Evolutionary conservation across 768 basidiomycete species (phyloP).

Genomic region (Tricholoma terreum): DNA sequence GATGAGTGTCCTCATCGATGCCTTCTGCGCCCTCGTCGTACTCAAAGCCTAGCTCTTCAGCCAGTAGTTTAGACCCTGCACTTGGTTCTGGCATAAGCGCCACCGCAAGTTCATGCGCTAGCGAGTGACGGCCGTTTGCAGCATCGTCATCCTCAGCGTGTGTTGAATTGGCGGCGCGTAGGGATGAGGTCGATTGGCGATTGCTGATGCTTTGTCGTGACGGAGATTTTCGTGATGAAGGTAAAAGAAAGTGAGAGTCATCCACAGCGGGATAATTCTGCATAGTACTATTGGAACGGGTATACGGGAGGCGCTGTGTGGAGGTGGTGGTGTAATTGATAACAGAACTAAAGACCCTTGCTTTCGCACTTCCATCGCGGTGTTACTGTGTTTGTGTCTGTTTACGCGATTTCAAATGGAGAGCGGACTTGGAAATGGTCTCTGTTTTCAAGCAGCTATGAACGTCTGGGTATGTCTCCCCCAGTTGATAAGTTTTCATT

Average conservation of each 20-base stretch:
- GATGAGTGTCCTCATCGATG: conserved; percentile 50
- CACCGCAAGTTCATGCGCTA: conserved; percentile 84
- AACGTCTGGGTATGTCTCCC: conserved; percentile 34
- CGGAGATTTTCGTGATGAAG: conserved; percentile 33
- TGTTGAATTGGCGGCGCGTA: conserved; percentile 38
- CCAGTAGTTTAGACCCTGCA: conserved; percentile 70
- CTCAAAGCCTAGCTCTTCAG: conserved; percentile 88
- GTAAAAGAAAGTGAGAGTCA: conserved; percentile 32
- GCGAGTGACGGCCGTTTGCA: conserved; percentile 55
- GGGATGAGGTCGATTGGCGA: conserved; percentile 50
- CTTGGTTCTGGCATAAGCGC: conserved; percentile 87
- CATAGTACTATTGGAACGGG: conserved; percentile 17
- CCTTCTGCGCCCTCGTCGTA: conserved; percentile 86
- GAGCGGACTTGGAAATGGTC: neutral
- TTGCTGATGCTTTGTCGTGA: conserved; percentile 31
- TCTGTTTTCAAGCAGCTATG: conserved; percentile 11
- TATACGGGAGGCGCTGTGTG: neutral
- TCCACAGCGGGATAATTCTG: conserved; percentile 31
- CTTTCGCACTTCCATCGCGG: no score
- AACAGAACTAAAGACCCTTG: no score
- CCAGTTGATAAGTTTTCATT: neutral
- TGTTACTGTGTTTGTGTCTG: conserved; percentile 16
- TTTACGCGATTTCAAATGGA: conserved; percentile 20
- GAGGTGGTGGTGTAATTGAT: neutral
- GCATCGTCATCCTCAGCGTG: conserved; percentile 39